These are phyloP conservation scores for Ogataea hybrid DNA, from an alignment of 1,139 yeast genomes.

Conservation along the genomic window DNA sequence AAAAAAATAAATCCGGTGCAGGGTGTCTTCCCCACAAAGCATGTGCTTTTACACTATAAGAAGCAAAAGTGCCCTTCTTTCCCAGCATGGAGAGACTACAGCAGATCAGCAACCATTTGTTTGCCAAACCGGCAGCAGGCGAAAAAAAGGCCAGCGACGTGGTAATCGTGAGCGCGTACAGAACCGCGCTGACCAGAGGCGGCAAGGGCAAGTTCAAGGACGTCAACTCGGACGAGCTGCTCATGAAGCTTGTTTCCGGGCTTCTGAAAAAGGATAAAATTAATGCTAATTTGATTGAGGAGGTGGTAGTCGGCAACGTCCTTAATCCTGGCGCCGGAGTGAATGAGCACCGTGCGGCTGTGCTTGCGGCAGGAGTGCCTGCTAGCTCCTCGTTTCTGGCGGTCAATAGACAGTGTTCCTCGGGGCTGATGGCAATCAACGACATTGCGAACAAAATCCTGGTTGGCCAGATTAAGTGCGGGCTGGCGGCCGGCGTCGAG, in stretches of 20 bases:
- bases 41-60: slow-evolving; percentile 14
- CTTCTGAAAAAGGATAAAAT: slow-evolving; percentile 49
- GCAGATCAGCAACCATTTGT: slow-evolving; percentile 57
- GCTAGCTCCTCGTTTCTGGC: slow-evolving; percentile 73
- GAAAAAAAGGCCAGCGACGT: slow-evolving; percentile 77
- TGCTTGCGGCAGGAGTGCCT: slow-evolving; percentile 71
- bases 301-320: slow-evolving; percentile 85
- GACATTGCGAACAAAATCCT: slow-evolving; percentile 87
- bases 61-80: slow-evolving; percentile 3
- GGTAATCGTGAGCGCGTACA: slow-evolving; percentile 75
- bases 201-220: slow-evolving; percentile 81
- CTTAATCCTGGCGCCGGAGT: slow-evolving; percentile 91
- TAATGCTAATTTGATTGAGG: slow-evolving; percentile 69
- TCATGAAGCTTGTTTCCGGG: slow-evolving; percentile 60
- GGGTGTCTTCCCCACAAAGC: slow-evolving; percentile 16
- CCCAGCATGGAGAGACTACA: slow-evolving; percentile 54
- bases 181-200: slow-evolving; percentile 87
- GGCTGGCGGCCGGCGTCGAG: slow-evolving; percentile 90
- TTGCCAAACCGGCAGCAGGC: slow-evolving; percentile 32
- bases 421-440: slow-evolving; percentile 87
- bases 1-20: slow-evolving; percentile 5
- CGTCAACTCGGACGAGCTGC: slow-evolving; percentile 70
- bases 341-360: slow-evolving; percentile 86
- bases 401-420: slow-evolving; percentile 90
- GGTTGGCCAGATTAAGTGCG: slow-evolving; percentile 86